Conservation (phyloP, 2,329 filamentous ascomycete species). For the Volutella citrinella region DNA sequence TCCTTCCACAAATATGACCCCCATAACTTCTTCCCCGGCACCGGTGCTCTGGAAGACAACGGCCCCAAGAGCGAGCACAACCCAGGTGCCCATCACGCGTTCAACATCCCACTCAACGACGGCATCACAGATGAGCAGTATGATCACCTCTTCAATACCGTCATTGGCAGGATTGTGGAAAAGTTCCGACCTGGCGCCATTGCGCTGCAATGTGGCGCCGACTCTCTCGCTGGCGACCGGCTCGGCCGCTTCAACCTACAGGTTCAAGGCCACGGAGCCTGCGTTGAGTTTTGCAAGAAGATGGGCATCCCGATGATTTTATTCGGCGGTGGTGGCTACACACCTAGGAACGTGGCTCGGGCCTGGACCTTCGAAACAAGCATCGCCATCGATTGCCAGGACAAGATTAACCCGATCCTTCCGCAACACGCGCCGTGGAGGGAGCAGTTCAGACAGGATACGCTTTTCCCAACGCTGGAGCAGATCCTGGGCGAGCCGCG, state of each 20-base stretch:
- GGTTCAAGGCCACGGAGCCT: constrained; percentile 89
- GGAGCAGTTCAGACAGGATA: constrained; percentile 83
- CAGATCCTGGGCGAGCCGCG: constrained; percentile 64
- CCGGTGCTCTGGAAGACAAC: constrained; percentile 81
- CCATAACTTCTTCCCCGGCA: constrained; percentile 81
- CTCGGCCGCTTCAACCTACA: constrained; percentile 96
- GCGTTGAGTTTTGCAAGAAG: constrained; percentile 83
- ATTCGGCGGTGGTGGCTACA: constrained; percentile 94
- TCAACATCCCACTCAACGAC: constrained; percentile 88
- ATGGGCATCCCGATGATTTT: constrained; percentile 80
- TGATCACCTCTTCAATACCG: constrained; percentile 74
- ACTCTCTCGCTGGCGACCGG: constrained; percentile 89
- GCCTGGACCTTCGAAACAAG: constrained; percentile 97
- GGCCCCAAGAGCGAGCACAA: constrained; percentile 81
- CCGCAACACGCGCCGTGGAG: constrained; percentile 81
- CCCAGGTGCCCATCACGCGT: constrained; percentile 80
- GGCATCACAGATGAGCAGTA: constrained; percentile 92
- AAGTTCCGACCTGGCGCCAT: constrained; percentile 88
- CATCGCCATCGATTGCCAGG: constrained; percentile 74
- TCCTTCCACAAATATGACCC: constrained; percentile 97
- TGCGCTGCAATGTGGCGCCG: constrained; percentile 91
- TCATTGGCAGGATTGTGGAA: constrained; percentile 75
- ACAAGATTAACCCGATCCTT: constrained; percentile 68
- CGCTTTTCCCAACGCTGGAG: constrained; percentile 83
- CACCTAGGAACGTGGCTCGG: constrained; percentile 90